Conservation (phyloP, 2,329 filamentous ascomycete species). For the Sporothrix variecibatus region DNA sequence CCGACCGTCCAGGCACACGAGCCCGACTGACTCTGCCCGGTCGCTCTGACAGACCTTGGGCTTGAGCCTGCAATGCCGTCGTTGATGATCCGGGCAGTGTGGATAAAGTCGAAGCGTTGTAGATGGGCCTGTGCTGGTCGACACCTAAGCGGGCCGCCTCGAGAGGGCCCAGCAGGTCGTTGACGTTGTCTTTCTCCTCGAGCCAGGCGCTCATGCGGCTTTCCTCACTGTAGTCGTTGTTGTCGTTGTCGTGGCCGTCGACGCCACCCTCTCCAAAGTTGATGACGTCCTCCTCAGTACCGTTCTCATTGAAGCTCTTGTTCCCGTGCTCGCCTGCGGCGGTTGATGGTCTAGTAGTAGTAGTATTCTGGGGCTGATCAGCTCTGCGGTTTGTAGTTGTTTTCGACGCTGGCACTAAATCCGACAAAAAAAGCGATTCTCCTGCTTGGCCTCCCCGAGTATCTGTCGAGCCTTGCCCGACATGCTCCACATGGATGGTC, state of each 20-base stretch:
- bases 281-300: not conserved
- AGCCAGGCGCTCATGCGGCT: not conserved
- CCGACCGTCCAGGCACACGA: not conserved
- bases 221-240: not conserved
- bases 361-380: constrained; percentile 14
- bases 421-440: not conserved
- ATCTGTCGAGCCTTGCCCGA: not conserved
- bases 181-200: not conserved
- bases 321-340: not conserved
- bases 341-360: not conserved
- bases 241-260: not conserved
- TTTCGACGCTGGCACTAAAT: not conserved
- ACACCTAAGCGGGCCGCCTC: not conserved
- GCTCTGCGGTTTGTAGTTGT: not conserved
- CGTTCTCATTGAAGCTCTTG: not conserved
- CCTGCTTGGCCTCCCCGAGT: not conserved
- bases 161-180: constrained; percentile 7
- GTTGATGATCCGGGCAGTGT: not conserved
- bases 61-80: not conserved
- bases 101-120: not conserved
- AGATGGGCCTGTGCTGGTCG: not conserved
- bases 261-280: not conserved
- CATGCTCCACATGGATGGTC: not conserved
- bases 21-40: too few relatives aligned
- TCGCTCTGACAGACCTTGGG: too few relatives aligned